A percentile compares a stretch with the other conserved stretches of the same genome.
phyloP scores from a whole-genome alignment of 2,329 filamentous ascomycete species.

The Penicillium olsonii region DNA sequence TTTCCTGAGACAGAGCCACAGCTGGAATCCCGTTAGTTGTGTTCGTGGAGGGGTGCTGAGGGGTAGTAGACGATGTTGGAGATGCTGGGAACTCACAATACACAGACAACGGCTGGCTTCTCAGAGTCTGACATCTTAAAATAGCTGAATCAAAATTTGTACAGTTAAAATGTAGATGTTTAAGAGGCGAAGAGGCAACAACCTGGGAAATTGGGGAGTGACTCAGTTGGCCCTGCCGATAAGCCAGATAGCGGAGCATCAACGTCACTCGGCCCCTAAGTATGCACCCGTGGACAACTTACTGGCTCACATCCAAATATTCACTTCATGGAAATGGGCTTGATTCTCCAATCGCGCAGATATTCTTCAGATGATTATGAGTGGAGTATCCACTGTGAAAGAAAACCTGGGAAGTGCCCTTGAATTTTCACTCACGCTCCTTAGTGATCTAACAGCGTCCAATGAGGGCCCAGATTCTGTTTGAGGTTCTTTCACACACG shows the following conservation, averaged over 20 bases:
- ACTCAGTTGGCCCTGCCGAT: background rate
- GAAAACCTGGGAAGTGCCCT: too few relatives aligned
- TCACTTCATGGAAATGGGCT: too few relatives aligned
- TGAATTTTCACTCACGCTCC: too few relatives aligned
- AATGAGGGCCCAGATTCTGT: too few relatives aligned
- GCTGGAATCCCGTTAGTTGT: conserved; percentile 42
- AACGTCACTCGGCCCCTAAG: background rate
- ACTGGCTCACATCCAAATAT: too few relatives aligned
- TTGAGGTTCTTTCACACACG: too few relatives aligned
- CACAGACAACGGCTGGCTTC: conserved; percentile 71
- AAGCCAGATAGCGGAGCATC: background rate
- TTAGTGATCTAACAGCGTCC: too few relatives aligned
- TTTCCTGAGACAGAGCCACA: conserved; percentile 79
- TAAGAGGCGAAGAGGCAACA: background rate
- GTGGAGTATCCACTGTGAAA: too few relatives aligned
- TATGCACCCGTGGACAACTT: too few relatives aligned
- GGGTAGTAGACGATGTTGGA: background rate
- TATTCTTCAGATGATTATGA: too few relatives aligned
- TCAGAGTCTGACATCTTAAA: conserved; percentile 12
- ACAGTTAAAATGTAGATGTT: background rate
- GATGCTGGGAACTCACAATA: conserved; percentile 61
- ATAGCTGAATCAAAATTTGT: background rate
- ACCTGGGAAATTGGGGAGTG: background rate
- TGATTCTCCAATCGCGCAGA: too few relatives aligned
- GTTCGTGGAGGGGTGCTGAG: background rate